Percentiles rank a stretch among this genome's conserved stretches.
Conservation (phyloP, 345 rosid species). For the Turritis glabra region DNA sequence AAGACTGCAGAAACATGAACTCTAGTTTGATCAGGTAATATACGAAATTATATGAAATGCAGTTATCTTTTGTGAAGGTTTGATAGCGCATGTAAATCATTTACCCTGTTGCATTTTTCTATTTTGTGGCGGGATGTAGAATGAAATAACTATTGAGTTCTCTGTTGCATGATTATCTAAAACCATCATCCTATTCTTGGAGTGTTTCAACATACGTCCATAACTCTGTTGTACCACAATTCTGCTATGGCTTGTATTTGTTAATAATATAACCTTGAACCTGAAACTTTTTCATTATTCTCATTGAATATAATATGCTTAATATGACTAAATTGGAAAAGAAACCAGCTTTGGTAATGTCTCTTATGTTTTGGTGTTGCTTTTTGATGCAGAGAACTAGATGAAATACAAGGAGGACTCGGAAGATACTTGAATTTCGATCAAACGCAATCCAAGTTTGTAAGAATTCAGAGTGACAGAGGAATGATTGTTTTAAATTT, state of each 20-base stretch:
- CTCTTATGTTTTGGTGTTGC: conserved; percentile 27
- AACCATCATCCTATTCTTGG: neutral
- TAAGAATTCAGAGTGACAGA: conserved; percentile 47
- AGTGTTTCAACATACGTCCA: conserved; percentile 1
- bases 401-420: conserved; percentile 56
- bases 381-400: conserved; percentile 64
- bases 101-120: conserved; percentile 22
- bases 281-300: neutral
- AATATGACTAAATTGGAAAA: neutral
- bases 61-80: conserved; percentile 18
- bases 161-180: neutral
- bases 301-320: neutral
- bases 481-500: conserved; percentile 19
- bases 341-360: conserved; percentile 17
- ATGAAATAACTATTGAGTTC: conserved; percentile 3
- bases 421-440: conserved; percentile 45
- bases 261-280: neutral
- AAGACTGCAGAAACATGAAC: conserved; percentile 67
- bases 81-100: conserved; percentile 5
- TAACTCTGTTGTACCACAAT: neutral
- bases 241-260: conserved; percentile 21
- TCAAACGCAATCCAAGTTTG: conserved; percentile 47
- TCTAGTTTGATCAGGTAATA: conserved; percentile 64
- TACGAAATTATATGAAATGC: neutral
- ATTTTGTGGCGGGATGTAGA: neutral